Conservation (phyloP, 2,329 filamentous ascomycete species). For the Alternaria arborescens region DNA sequence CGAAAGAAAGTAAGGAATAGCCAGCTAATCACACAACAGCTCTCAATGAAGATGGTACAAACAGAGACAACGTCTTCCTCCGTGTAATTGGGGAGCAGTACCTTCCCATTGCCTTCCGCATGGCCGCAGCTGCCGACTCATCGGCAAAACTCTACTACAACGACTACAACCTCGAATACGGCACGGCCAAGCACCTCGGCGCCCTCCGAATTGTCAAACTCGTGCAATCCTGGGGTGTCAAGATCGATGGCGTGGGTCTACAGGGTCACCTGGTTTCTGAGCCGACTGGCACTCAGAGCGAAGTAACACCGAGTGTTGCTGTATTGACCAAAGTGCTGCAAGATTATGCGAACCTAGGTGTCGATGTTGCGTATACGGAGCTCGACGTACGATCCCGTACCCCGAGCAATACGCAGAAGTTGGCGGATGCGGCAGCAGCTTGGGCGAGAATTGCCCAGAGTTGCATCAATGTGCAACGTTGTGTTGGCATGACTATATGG, state of each 20-base stretch:
- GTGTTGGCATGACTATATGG: slow-evolving; percentile 57
- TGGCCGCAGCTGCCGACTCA: slow-evolving; percentile 66
- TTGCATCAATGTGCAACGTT: slow-evolving; percentile 45
- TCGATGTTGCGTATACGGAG: slow-evolving; percentile 70
- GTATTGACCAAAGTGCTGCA: slow-evolving; percentile 58
- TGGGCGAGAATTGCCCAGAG: slow-evolving; percentile 53
- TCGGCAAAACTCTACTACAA: slow-evolving; percentile 68
- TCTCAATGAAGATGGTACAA: slow-evolving; percentile 66
- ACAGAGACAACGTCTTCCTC: slow-evolving; percentile 64
- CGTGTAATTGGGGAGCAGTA: slow-evolving; percentile 65
- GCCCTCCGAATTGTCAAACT: slow-evolving; percentile 47
- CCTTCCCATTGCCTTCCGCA: slow-evolving; percentile 65
- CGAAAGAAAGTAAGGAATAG: neutral
- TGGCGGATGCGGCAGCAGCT: slow-evolving; percentile 54
- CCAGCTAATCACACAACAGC: slow-evolving; percentile 40
- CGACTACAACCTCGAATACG: slow-evolving; percentile 70
- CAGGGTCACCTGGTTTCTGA: slow-evolving; percentile 65
- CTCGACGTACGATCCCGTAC: slow-evolving; percentile 64
- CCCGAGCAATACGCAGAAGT: slow-evolving; percentile 53
- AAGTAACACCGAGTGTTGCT: slow-evolving; percentile 55
- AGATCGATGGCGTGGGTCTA: slow-evolving; percentile 69
- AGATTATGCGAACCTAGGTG: slow-evolving; percentile 60
- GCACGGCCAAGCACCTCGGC: slow-evolving; percentile 53
- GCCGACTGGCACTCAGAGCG: slow-evolving; percentile 56
- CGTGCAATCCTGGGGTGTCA: slow-evolving; percentile 51